phyloP scores from a whole-genome alignment of 805 yeast genomes.

The Candida oleophila region DNA sequence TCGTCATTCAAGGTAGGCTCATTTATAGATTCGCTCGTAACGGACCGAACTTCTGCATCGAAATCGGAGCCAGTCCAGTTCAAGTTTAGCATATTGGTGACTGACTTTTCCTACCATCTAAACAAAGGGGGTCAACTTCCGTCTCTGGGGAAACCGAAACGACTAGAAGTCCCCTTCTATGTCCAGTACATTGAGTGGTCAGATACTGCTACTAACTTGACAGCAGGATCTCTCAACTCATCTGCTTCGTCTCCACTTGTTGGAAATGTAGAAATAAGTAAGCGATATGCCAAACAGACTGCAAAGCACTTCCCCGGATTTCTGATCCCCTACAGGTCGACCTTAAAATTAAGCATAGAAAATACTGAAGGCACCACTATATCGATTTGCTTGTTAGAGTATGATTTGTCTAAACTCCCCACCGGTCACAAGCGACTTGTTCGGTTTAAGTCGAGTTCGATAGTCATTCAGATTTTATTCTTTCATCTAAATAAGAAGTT shows the following conservation, averaged over 20 bases:
- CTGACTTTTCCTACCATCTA: neutral
- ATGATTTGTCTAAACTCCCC: conserved; percentile 1
- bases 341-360: neutral
- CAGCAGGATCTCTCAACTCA: neutral
- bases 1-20: conserved; percentile 4
- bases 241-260: conserved; percentile 1
- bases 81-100: neutral
- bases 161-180: neutral
- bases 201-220: neutral
- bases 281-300: neutral
- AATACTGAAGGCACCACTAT: conserved; percentile 3
- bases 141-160: neutral
- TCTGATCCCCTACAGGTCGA: conserved; percentile 2
- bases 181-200: conserved; percentile 5
- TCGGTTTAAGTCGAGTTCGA: neutral
- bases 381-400: conserved; percentile 3
- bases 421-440: neutral
- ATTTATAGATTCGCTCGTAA: conserved; percentile 3
- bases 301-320: conserved; percentile 3
- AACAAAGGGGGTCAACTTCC: neutral
- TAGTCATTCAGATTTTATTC: neutral
- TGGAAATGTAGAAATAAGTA: conserved; percentile 2
- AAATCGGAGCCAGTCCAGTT: conserved; percentile 4
- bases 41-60: conserved; percentile 1
- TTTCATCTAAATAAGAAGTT: neutral